Evolutionary conservation across 331 rosid genomes (phyloP).

Genomic region (Quercus lobata): DNA sequence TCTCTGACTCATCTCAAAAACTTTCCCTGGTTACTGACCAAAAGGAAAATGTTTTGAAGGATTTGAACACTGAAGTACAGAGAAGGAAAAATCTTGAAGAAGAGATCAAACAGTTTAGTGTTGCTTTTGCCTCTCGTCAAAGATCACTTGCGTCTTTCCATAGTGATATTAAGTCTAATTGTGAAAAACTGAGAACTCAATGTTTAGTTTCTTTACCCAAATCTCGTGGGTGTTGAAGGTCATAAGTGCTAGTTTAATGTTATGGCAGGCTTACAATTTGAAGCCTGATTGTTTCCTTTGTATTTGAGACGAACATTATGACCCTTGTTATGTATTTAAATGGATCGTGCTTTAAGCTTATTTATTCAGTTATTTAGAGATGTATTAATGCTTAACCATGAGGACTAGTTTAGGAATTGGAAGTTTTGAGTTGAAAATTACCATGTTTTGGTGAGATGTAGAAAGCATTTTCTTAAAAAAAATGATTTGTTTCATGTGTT

Average conservation of each 20-base stretch:
- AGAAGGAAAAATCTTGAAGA: slow-evolving; percentile 77
- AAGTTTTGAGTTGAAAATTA: too few relatives aligned
- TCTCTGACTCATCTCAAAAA: slow-evolving; percentile 55
- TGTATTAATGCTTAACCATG: neutral
- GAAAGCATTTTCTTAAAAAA: too few relatives aligned
- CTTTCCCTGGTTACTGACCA: slow-evolving; percentile 42
- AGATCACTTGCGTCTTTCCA: slow-evolving; percentile 53
- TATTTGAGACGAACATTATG: neutral
- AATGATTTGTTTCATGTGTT: too few relatives aligned
- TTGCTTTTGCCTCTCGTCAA: slow-evolving; percentile 65
- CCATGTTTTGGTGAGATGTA: too few relatives aligned
- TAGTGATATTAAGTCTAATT: slow-evolving; percentile 48
- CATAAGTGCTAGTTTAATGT: neutral
- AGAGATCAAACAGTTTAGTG: slow-evolving; percentile 58
- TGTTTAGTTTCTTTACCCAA: slow-evolving; percentile 46
- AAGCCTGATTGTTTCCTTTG: slow-evolving; percentile 11
- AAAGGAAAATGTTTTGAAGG: slow-evolving; percentile 66
- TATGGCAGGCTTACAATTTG: neutral
- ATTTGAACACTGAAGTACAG: slow-evolving; percentile 48
- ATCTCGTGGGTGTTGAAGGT: slow-evolving; percentile 36
- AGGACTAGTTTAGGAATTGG: too few relatives aligned
- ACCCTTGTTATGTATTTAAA: neutral
- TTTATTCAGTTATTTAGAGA: neutral
- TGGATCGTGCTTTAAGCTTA: neutral
- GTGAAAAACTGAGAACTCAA: slow-evolving; percentile 48